Evolutionary conservation across 2,329 filamentous ascomycete genomes (phyloP), one percentile per base, ranked within the genome.

Genomic region (Onygena corvina): DNA sequence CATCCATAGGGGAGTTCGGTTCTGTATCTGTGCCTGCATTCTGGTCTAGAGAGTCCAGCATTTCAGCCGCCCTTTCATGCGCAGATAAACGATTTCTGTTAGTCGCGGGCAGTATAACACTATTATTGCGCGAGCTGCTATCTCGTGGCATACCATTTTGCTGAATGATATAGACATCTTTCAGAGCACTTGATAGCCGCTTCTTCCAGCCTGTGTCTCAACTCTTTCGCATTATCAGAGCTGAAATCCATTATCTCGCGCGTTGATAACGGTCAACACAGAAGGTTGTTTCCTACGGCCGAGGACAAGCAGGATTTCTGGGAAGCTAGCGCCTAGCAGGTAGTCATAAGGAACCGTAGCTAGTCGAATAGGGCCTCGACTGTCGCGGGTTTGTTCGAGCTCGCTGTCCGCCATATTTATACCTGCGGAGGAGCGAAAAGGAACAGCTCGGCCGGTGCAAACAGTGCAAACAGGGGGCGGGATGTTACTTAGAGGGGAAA

Each of bases 21-120:
- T 79, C 76, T 5, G 76, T 76, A 50, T 80, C 77, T 47, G 76
- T 76, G 51, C 73, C 73, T 29, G 68, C 62, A 35, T 68, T 59
- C 38, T 70, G 58, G 50, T 83, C 77, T 38, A 96, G 80, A 2
- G 92, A 84, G 60, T 85, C 86, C 51, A 96, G 79, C 57, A 96
- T 80, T 70, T 98, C 92, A 59, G 92, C 90, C 44, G 89, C 86
- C 90, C 90, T 95, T 62, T 33, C n/a, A n/a, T n/a, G n/a, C n/a
- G 54, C 14, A 34, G 42, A 27, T 3, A 42, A 45, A 40, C 36
- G 9, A 52, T 21, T 14, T 8, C 40, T 25, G 18, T 4, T 38
- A 25, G 21, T 7, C 9, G 12, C 18, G 8, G 20, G 9, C 18
- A n/a, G 30, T n/a, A 29, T n/a, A 21, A 20, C 42, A 11, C 29